phyloP scores from a whole-genome alignment of 2,329 filamentous ascomycete species.

The Pseudogymnoascus sp. region DNA sequence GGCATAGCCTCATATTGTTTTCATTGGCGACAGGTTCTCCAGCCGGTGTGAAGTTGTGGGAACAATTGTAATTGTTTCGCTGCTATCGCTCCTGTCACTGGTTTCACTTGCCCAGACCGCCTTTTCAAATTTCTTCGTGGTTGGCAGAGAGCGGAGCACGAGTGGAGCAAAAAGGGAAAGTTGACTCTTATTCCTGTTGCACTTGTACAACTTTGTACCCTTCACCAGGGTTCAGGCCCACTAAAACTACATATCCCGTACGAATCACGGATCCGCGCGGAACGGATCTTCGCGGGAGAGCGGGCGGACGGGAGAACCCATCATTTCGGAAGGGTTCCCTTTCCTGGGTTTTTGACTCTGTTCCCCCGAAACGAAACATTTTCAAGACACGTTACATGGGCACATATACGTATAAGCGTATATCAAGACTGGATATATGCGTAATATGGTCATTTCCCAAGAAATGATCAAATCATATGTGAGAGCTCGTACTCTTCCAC shows the following conservation, averaged over 20 bases:
- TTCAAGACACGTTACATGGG: background rate
- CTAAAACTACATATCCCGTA: constrained; percentile 2
- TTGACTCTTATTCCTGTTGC: background rate
- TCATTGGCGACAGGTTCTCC: background rate
- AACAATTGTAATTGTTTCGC: background rate
- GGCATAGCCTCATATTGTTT: background rate
- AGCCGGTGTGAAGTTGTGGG: background rate
- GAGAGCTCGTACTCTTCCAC: background rate
- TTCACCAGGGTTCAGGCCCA: background rate
- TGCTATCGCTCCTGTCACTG: background rate
- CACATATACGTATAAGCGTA: background rate
- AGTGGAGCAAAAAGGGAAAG: background rate
- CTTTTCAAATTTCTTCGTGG: constrained; percentile 1
- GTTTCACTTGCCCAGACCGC: background rate
- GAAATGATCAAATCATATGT: background rate
- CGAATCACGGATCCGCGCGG: constrained; percentile 6
- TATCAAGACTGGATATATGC: background rate
- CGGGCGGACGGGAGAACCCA: constrained; percentile 5
- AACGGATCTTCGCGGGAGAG: constrained; percentile 5
- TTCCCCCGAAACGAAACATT: background rate
- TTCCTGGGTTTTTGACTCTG: background rate
- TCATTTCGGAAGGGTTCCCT: background rate
- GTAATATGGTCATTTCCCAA: background rate
- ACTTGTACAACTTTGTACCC: background rate
- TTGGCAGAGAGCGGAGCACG: constrained; percentile 1